Base-by-base conservation (phyloP, 2,329 filamentous ascomycete genomes). In the Fusarium nisikadoi region DNA sequence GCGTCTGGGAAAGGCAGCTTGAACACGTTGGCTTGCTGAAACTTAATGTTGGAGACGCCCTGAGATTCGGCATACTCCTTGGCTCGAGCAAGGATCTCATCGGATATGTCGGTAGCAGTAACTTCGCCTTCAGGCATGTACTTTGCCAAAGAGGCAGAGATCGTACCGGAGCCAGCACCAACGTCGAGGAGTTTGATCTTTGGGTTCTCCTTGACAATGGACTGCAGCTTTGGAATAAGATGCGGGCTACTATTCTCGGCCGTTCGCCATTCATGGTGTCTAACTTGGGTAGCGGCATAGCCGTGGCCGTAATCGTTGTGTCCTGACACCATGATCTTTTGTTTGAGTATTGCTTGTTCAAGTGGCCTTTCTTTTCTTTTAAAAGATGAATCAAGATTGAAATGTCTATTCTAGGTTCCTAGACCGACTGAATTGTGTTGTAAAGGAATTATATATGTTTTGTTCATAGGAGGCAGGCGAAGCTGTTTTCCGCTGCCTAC, bases 141-240 rank as follows among this genome's bases (percentile, higher is more conserved):
- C 38, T 79, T 78, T 46, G 81, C 81, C 43, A 87, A 76, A 12
- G 81, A 83, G 1, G 79, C 78, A 8, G 85, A 84, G 73, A 88
- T 87, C 35, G 83, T 86, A 5, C 85, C 86, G 2, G 86, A 84
- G 0, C 86, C 86, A 61, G 84, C 85, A 45, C 86, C 86, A 14
- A 86, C 81, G 55, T 87, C 86, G 41, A 87, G 80, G 27, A 87
- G 77, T 35, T 74, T 77, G 49, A 84, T 76, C 1, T 77, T 69
- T 10, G 80, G 76, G n/a, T 82, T 81, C 2, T 56, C 50, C 16
- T 57, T 56, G 3, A 35, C 74, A 20, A 72, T 62, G 20, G 70
- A 36, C 25, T 74, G 55, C 42, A 87, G 79, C 57, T 82, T 76
- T 1, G 83, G 82, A 2, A 86, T 61, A 2, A 87, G 77, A 72